Evolutionary conservation across 2,329 filamentous ascomycete genomes (phyloP).

Genomic region (Plectosphaerella sp.): DNA sequence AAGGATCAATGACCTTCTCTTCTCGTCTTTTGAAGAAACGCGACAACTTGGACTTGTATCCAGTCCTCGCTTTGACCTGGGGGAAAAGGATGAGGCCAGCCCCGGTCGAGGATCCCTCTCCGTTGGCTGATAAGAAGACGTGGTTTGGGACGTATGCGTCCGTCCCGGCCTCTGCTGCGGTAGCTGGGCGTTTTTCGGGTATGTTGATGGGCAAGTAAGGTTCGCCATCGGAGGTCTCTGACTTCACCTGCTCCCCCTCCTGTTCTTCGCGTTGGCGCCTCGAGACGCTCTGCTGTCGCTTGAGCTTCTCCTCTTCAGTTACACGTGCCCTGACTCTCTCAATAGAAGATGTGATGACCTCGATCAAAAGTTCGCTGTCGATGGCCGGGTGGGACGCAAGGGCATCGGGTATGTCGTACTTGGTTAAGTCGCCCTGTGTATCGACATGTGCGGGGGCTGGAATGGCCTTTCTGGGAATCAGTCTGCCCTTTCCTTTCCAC

Average conservation of each 20-base stretch:
- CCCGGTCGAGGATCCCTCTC: conserved; percentile 2
- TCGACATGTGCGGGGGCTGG: conserved; percentile 14
- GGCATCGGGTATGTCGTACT: conserved; percentile 40
- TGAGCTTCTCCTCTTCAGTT: conserved; percentile 15
- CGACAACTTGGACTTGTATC: conserved; percentile 25
- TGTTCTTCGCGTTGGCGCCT: conserved; percentile 11
- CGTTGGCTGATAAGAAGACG: neutral
- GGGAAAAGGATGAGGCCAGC: conserved; percentile 6
- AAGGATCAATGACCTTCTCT: neutral
- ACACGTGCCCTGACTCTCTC: conserved; percentile 36
- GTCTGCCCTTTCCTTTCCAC: conserved; percentile 13
- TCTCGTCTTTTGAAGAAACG: conserved; percentile 28
- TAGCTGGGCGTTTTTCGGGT: conserved; percentile 6
- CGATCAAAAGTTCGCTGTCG: conserved; percentile 33
- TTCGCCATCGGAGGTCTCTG: conserved; percentile 14
- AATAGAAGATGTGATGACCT: conserved; percentile 39
- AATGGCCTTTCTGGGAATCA: conserved; percentile 13
- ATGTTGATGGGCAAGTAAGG: conserved; percentile 30
- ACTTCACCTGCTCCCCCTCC: neutral
- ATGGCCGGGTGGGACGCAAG: conserved; percentile 31
- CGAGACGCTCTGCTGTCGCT: conserved; percentile 7
- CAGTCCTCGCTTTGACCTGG: conserved; percentile 15
- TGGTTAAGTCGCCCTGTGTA: conserved; percentile 36
- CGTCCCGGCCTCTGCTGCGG: neutral
- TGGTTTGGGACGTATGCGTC: neutral